Percentiles rank a stretch among this genome's conserved stretches.
phyloP scores from a whole-genome alignment of 305 asterid species.

The Fraxinus dipetala region DNA sequence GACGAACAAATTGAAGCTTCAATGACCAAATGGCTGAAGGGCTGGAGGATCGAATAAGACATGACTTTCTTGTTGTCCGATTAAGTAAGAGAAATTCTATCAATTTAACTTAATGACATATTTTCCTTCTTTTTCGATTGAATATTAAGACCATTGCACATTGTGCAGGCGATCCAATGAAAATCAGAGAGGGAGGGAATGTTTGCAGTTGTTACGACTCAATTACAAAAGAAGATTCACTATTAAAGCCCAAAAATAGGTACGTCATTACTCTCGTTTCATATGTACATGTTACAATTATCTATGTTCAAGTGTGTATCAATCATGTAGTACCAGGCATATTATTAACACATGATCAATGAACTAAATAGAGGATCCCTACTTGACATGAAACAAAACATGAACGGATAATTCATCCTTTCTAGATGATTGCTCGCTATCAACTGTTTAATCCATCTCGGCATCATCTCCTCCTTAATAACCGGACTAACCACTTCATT shows the following conservation, averaged over 20 bases:
- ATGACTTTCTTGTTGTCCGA: neutral
- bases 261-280: neutral
- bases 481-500: neutral
- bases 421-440: neutral
- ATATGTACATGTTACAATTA: neutral
- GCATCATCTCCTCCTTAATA: neutral
- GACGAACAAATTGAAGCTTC: neutral
- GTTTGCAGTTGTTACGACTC: neutral
- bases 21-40: neutral
- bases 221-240: neutral
- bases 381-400: neutral
- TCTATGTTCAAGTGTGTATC: neutral
- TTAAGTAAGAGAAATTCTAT: neutral
- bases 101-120: neutral
- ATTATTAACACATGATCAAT: neutral
- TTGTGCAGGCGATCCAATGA: neutral
- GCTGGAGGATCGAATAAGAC: neutral
- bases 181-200: neutral
- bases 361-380: neutral
- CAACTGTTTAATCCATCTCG: neutral
- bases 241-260: neutral
- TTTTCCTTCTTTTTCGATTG: neutral
- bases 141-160: neutral
- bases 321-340: neutral
- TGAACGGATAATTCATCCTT: neutral